Conservation (phyloP, 345 rosid species). For the Euphorbia peplus region DNA sequence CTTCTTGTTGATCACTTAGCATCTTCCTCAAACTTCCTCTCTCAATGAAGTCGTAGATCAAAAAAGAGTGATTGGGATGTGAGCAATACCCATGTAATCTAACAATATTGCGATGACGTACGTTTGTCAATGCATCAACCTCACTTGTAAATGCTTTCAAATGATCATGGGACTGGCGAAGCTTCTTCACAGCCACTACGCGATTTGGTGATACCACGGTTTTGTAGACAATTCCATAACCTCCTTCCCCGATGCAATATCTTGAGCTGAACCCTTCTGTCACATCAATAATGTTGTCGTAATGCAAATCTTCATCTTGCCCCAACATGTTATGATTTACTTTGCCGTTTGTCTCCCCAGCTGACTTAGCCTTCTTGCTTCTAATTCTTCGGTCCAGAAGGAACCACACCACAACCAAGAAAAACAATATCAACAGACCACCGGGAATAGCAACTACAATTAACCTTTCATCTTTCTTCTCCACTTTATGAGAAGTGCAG, state of each 20-base stretch:
- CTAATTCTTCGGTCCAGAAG: not conserved
- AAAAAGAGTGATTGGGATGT: not conserved
- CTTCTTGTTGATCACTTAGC: slow-evolving; percentile 3
- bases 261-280: not conserved
- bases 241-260: not conserved
- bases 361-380: not conserved
- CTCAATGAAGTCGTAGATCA: not conserved
- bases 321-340: not conserved
- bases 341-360: not conserved
- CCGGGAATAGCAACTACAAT: not conserved
- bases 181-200: not conserved
- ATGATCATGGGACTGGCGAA: not conserved
- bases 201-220: not conserved
- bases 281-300: not conserved
- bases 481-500: not conserved
- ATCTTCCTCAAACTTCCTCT: not conserved
- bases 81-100: not conserved
- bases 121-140: not conserved
- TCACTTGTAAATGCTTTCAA: not conserved
- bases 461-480: not conserved
- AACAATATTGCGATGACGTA: not conserved
- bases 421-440: not conserved
- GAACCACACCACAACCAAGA: not conserved
- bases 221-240: not conserved
- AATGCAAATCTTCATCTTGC: not conserved